Base-by-base conservation (phyloP, 768 basidiomycete genomes). In the Exsudoporus frostii region DNA sequence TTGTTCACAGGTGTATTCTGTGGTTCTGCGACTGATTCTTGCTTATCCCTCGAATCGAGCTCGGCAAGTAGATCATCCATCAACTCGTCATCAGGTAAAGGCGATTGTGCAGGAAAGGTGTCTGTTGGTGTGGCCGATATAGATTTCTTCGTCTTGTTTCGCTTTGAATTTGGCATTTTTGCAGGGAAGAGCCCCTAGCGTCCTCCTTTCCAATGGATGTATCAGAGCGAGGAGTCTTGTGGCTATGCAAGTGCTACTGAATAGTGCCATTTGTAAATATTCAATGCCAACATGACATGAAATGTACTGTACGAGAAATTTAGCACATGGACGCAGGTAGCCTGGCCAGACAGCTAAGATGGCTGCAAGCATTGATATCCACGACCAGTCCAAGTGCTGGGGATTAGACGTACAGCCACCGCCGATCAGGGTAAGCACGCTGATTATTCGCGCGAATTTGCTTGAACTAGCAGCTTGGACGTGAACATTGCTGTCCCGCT, bases 1-100 rank as follows among this genome's bases (percentile, higher is more conserved):
- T 51, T 47, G 33, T 72, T 62, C 19, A 68, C 70, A 51, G 70
- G 67, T 39, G 74, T 55, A 45, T 73, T 59, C 44, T 77, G 65
- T 48, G 81, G 65, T 9, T 82, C 72, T 29, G 66, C 63, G 10
- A 77, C 76, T 13, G 82, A 75, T 65, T 82, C 80, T 25, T 69
- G 68, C 45, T 74, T 59, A 59, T 90, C 78, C 57, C 77, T 73
- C 7, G 81, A 81, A 60, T 91, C 88, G 25, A 95, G 82, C 66
- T 90, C 86, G 7, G 83, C 79, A 43, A 93, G 69, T 1, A 95
- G 80, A 61, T 90, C 85, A 58, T 90, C 80, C 74, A 92, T 76
- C 43, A 92, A 76, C 10, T 79, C 79, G 50, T 86, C 80, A 39
- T 79, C 77, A 19, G 58, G 54, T 1, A 72, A 60, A 29, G 73